These are phyloP conservation scores for Ophiostoma australiae DNA, from an alignment of 2,329 filamentous ascomycete genomes.

Conservation along the genomic window DNA sequence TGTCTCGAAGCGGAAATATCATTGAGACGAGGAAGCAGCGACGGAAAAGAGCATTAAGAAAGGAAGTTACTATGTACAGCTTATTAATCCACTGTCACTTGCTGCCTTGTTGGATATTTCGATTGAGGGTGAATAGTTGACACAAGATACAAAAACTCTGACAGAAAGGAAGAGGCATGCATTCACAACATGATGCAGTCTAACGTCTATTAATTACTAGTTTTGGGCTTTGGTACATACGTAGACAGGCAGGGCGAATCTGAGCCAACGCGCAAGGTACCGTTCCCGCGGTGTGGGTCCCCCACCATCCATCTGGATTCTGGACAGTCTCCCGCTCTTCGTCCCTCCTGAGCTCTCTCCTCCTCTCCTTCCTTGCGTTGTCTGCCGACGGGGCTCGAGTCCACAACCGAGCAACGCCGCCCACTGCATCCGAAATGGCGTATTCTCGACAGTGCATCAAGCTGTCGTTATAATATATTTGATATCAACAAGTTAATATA, in stretches of 20 bases:
- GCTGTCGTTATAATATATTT: not conserved
- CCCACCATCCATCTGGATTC: constrained; percentile 23
- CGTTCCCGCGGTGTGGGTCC: constrained; percentile 30
- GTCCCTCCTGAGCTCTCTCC: constrained; percentile 20
- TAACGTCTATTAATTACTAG: too few relatives aligned
- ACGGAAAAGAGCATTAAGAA: not conserved
- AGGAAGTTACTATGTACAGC: not conserved
- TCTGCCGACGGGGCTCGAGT: constrained; percentile 14
- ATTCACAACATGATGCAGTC: constrained; percentile 19
- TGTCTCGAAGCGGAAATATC: not conserved
- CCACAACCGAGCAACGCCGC: constrained; percentile 4
- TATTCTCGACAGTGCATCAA: not conserved
- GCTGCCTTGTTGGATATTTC: not conserved
- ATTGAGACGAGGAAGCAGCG: not conserved
- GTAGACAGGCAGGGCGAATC: constrained; percentile 14
- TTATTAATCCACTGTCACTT: not conserved
- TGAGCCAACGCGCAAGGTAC: constrained; percentile 28
- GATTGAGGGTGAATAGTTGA: not conserved
- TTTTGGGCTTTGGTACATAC: constrained; percentile 6
- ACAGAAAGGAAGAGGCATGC: not conserved
- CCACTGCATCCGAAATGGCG: not conserved
- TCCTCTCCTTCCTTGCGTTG: constrained; percentile 17
- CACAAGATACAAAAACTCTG: not conserved
- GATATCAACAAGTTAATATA: not conserved
- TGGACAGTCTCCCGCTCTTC: constrained; percentile 23